Evolutionary conservation across 169 alveolate genomes (phyloP).

Genomic region (Plasmodium cynomolgi): DNA sequence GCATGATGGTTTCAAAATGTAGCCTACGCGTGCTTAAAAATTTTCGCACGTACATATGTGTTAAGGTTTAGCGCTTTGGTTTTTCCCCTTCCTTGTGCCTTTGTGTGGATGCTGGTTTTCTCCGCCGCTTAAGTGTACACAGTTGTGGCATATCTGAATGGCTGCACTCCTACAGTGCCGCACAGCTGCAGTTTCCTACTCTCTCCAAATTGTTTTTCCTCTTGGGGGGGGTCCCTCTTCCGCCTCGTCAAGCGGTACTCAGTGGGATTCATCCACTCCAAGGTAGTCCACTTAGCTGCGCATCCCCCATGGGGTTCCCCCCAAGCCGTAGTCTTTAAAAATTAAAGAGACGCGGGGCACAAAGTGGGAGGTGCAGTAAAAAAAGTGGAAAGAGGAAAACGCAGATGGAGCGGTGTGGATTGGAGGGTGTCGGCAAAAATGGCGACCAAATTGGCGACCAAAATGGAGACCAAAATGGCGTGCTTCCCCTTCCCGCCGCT

Average conservation of each 20-base stretch:
- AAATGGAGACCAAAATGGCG: neutral
- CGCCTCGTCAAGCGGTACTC: neutral
- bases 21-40: neutral
- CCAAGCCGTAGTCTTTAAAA: neutral
- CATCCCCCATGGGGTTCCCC: neutral
- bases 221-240: neutral
- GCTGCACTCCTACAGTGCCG: neutral
- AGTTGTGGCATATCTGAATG: neutral
- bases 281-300: neutral
- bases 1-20: neutral
- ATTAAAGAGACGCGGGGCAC: neutral
- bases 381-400: neutral
- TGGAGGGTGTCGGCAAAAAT: neutral
- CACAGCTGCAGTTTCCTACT: neutral
- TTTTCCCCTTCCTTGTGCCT: neutral
- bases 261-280: neutral
- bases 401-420: neutral
- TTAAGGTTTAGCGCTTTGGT: neutral
- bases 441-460: neutral
- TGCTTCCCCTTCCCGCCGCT: neutral
- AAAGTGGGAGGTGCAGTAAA: neutral
- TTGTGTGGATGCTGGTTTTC: neutral
- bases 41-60: neutral
- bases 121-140: neutral
- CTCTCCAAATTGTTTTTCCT: neutral